A percentile compares a stretch with the other conserved stretches of the same genome.
These are phyloP conservation scores for Salix udensis DNA, from an alignment of 345 rosid species.

Conservation along the genomic window DNA sequence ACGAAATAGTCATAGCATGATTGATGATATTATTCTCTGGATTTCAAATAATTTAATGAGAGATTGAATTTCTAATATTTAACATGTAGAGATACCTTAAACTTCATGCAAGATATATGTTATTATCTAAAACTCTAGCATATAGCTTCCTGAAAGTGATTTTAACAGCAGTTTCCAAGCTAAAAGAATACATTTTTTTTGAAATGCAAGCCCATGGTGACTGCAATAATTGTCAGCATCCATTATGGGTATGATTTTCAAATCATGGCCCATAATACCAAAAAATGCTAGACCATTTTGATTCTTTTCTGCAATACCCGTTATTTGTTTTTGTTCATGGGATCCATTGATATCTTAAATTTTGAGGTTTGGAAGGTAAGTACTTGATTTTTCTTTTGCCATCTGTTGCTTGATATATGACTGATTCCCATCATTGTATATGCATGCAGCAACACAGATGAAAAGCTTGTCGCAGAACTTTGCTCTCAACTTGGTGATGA, in stretches of 20 bases:
- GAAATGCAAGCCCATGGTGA: not conserved
- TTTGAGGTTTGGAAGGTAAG: slow-evolving; percentile 15
- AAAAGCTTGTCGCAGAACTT: slow-evolving; percentile 90
- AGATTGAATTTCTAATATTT: not conserved
- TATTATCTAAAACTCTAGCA: not conserved
- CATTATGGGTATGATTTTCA: not conserved
- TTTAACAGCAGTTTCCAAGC: not conserved
- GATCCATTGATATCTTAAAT: not conserved
- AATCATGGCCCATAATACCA: not conserved
- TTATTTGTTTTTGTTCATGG: not conserved
- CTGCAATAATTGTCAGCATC: not conserved
- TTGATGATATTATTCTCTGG: not conserved
- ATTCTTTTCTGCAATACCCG: not conserved
- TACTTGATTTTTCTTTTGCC: slow-evolving; percentile 6
- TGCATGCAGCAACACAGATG: slow-evolving; percentile 75
- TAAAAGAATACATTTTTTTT: not conserved
- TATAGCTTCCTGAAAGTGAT: not conserved
- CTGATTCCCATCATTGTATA: slow-evolving; percentile 16
- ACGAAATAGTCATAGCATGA: not conserved
- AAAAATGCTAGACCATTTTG: not conserved
- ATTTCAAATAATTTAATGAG: not conserved
- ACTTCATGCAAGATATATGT: not conserved
- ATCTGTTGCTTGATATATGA: not conserved
- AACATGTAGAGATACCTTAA: not conserved
- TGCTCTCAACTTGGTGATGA: slow-evolving; percentile 59